Evolutionary conservation across 1,284 basidiomycete species (phyloP).

Genomic region (Malassezia nana): DNA sequence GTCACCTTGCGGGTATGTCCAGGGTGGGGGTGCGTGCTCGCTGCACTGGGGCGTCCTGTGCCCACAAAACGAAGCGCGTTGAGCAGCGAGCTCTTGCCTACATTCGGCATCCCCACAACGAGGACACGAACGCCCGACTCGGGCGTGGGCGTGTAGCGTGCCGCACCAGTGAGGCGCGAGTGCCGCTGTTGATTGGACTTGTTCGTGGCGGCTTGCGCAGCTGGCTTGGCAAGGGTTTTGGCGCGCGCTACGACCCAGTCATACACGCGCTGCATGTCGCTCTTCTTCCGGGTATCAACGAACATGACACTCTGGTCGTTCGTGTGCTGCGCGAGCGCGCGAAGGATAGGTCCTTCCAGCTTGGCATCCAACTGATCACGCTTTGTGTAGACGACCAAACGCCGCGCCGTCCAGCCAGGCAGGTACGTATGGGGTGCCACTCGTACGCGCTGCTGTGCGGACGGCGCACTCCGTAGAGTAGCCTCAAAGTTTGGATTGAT

Average conservation of each 20-base stretch:
- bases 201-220: slow-evolving; percentile 10
- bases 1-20: slow-evolving; percentile 45
- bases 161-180: slow-evolving; percentile 40
- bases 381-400: slow-evolving; percentile 85
- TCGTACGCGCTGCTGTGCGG: slow-evolving; percentile 28
- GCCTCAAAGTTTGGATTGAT: slow-evolving; percentile 65
- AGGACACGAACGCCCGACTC: slow-evolving; percentile 42
- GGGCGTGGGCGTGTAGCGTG: slow-evolving; percentile 38
- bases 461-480: slow-evolving; percentile 34
- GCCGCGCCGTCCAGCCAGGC: slow-evolving; percentile 44
- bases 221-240: slow-evolving; percentile 9
- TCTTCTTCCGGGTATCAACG: slow-evolving; percentile 51
- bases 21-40: slow-evolving; percentile 77
- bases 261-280: slow-evolving; percentile 51
- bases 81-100: slow-evolving; percentile 87
- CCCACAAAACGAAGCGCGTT: slow-evolving; percentile 84
- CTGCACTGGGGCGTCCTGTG: slow-evolving; percentile 73
- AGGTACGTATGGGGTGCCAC: not conserved
- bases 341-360: slow-evolving; percentile 58
- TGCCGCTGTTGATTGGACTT: not conserved
- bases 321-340: slow-evolving; percentile 50
- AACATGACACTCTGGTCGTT: slow-evolving; percentile 52
- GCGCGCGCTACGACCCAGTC: slow-evolving; percentile 45
- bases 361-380: slow-evolving; percentile 75
- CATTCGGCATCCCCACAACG: slow-evolving; percentile 81